Base-by-base conservation (phyloP, 768 basidiomycete species). In the Kwoniella sp. region DNA sequence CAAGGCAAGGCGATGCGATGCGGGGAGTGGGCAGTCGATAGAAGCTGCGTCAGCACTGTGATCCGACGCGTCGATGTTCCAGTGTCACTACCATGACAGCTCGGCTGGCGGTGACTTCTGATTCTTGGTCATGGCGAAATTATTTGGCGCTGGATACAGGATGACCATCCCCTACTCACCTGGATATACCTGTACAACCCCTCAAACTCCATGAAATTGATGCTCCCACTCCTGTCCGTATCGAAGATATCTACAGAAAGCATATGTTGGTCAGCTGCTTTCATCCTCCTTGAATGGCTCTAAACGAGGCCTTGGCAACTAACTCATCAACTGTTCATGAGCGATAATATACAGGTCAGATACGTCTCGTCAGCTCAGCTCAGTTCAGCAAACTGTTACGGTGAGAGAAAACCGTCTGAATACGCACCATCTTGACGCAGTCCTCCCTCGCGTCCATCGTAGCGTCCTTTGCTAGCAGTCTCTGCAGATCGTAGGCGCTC, bases 381-480 rank as follows among this genome's bases (percentile, higher is more conserved):
- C n/a, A n/a, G 28, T 9, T 8, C 26, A 52, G 51, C 17, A 54
- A 13, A 34, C 34, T 34, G 34, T 5, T 34, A 13, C 34, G 13
- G 7, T 5, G 7, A 34, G 34, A 34, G 34, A 34, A 34, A 57
- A 5, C 53, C 30, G 5, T 4, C 41, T 5, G 34, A 26, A 34
- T 15, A 72, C 79, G 64, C 61, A 81, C 75, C 79, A 81, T 81
- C 72, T 81, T 81, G 30, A 81, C 79, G 51, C 76, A 78, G 61
- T 81, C 79, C 55, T 81, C 79, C 55, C 78, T 71, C n/a, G 79
- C 73, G 45, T 78, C 75, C 68, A 81, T 81, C 63, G 70, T 72
- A n/a, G 68, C 66, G 58, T 79, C 78, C 52, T 78, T 76, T 3
- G 76, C 73, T 34, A 81, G 59, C 55, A 81, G 65, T 55, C 69